Conservation (phyloP, 176 grass and related monocot species). For the Ensete glaucum region DNA sequence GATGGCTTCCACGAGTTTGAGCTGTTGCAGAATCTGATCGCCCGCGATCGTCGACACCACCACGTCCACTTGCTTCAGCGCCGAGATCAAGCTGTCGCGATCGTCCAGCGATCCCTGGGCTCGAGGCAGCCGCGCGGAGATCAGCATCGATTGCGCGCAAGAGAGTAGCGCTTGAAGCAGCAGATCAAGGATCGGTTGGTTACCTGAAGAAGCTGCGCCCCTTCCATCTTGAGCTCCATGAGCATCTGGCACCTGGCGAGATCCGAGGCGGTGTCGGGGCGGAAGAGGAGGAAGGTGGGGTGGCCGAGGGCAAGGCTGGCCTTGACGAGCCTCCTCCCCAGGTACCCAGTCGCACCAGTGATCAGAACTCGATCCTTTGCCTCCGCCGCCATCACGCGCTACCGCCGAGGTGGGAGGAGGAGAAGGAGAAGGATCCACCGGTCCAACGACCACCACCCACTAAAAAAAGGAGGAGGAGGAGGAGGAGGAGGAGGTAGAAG, state of each 20-base stretch:
- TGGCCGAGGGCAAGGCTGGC: conserved; percentile 44
- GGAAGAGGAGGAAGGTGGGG: conserved; percentile 33
- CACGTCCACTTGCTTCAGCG: conserved; percentile 47
- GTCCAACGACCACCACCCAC: too few relatives aligned
- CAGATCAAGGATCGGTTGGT: neutral
- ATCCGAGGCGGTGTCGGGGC: conserved; percentile 38
- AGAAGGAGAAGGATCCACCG: too few relatives aligned
- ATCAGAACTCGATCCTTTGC: conserved; percentile 20
- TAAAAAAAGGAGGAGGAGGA: too few relatives aligned
- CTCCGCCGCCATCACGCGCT: neutral
- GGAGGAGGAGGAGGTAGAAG: too few relatives aligned
- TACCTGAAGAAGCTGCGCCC: conserved; percentile 28
- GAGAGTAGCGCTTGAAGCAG: too few relatives aligned
- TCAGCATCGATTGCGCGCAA: too few relatives aligned
- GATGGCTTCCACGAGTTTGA: conserved; percentile 55
- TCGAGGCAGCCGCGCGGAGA: neutral
- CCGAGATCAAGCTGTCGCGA: conserved; percentile 30
- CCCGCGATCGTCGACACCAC: conserved; percentile 44
- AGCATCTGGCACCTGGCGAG: conserved; percentile 33
- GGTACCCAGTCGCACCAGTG: conserved; percentile 32
- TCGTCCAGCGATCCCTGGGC: conserved; percentile 36
- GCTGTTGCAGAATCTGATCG: conserved; percentile 23
- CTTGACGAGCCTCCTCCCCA: conserved; percentile 24
- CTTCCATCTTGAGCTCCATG: conserved; percentile 43
- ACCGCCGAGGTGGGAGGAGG: too few relatives aligned